Conservation (phyloP, 2,329 filamentous ascomycete genomes). For the Colletotrichum simmondsii region DNA sequence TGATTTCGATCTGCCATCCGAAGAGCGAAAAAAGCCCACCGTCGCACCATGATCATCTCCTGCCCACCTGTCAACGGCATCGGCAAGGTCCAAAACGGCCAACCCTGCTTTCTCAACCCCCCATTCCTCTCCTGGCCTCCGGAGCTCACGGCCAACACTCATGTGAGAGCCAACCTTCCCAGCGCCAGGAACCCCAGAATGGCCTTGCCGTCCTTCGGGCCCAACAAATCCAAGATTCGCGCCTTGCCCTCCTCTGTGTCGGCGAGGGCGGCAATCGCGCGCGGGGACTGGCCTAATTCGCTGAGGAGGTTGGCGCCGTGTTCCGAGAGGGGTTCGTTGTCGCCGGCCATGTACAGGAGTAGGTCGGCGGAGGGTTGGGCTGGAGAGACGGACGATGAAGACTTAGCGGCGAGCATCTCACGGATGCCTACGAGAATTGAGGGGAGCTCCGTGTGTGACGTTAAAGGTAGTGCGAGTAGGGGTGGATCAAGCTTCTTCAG, state of each 20-base stretch:
- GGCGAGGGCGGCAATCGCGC: slow-evolving; percentile 40
- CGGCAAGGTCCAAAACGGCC: neutral
- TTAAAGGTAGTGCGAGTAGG: slow-evolving; percentile 51
- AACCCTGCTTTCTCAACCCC: neutral
- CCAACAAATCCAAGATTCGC: slow-evolving; percentile 42
- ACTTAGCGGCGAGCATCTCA: slow-evolving; percentile 38
- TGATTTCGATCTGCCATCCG: slow-evolving; percentile 6
- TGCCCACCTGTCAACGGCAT: neutral
- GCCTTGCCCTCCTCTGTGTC: slow-evolving; percentile 34
- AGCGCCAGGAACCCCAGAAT: slow-evolving; percentile 43
- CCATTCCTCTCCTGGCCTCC: neutral
- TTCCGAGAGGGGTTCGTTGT: slow-evolving; percentile 35
- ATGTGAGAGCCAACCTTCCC: slow-evolving; percentile 25
- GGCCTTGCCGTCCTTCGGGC: slow-evolving; percentile 41
- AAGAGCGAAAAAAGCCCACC: neutral
- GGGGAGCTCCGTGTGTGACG: slow-evolving; percentile 47
- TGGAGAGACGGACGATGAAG: neutral
- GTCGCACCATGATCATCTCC: neutral
- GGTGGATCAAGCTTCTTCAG: slow-evolving; percentile 47
- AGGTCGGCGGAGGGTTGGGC: neutral
- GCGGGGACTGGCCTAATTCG: slow-evolving; percentile 41
- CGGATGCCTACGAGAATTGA: slow-evolving; percentile 51
- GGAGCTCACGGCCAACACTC: neutral
- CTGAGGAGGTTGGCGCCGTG: slow-evolving; percentile 42
- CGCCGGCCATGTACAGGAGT: slow-evolving; percentile 37